Conservation (phyloP, 306 rosid species). For the Trichosanthes truncata region DNA sequence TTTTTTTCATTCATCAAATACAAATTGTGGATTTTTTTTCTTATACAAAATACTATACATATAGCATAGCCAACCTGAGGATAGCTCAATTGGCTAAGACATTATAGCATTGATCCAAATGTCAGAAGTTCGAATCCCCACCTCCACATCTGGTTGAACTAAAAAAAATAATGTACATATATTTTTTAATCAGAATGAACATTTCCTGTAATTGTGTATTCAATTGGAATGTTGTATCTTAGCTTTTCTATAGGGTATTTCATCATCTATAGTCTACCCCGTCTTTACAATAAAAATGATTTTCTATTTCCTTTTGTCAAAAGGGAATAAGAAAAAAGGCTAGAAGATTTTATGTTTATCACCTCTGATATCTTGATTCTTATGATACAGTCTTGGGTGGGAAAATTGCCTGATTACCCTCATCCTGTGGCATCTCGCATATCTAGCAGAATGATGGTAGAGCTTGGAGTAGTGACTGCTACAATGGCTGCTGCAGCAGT, state of each 20-base stretch:
- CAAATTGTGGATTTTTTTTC: background rate
- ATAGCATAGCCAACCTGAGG: no score
- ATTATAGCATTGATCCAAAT: no score
- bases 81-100: no score
- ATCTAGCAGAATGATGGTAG: conserved; percentile 88
- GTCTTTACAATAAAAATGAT: background rate
- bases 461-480: conserved; percentile 57
- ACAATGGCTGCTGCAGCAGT: conserved; percentile 56
- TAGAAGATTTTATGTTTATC: background rate
- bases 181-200: background rate
- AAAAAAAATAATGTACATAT: no score
- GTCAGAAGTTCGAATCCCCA: no score
- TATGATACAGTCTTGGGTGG: conserved; percentile 71
- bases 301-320: background rate
- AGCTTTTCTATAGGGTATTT: background rate
- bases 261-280: background rate
- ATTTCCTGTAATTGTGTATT: background rate
- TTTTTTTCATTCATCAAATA: background rate
- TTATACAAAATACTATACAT: background rate
- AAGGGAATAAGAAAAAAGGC: background rate
- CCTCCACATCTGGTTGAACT: no score
- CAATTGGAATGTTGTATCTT: background rate
- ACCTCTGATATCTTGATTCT: conserved; percentile 17
- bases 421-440: conserved; percentile 84
- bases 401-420: conserved; percentile 63